Conservation (phyloP, 2,329 filamentous ascomycete species). For the Cercospora canescens region DNA sequence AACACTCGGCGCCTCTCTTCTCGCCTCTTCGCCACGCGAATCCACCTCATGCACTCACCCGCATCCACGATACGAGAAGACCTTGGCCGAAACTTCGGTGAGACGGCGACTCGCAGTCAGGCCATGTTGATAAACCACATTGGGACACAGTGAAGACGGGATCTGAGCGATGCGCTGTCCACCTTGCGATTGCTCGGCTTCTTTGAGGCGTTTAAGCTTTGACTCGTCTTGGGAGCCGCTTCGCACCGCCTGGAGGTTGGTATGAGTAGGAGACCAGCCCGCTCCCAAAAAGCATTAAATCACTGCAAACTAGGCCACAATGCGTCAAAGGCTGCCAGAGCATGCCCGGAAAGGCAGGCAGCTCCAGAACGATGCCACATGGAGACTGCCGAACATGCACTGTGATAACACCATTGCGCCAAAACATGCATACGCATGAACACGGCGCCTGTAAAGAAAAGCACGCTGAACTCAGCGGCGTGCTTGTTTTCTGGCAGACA, state of each 20-base stretch:
- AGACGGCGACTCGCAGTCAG: not conserved
- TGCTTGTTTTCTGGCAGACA: not conserved
- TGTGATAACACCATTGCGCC: constrained; percentile 5
- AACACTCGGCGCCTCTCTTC: not conserved
- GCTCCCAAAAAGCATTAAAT: not conserved
- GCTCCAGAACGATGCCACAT: not conserved
- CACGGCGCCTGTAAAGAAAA: not conserved
- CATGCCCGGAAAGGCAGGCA: not conserved
- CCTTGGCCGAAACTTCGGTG: not conserved
- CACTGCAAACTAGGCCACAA: not conserved
- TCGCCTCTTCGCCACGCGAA: not conserved
- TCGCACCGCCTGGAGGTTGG: constrained; percentile 2
- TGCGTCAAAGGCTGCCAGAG: not conserved
- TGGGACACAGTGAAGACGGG: not conserved
- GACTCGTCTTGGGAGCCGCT: constrained; percentile 4
- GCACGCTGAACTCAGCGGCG: not conserved
- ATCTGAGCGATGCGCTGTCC: not conserved
- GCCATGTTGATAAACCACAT: not conserved
- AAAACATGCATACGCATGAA: not conserved
- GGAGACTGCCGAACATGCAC: constrained; percentile 7
- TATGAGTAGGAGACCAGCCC: not conserved
- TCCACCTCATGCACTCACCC: not conserved
- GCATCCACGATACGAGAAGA: not conserved
- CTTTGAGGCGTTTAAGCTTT: constrained; percentile 4
- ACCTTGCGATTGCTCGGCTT: not conserved